These are phyloP conservation scores for Opeltia flavorubescens DNA, from an alignment of 495 filamentous ascomycete genomes.

Conservation along the genomic window DNA sequence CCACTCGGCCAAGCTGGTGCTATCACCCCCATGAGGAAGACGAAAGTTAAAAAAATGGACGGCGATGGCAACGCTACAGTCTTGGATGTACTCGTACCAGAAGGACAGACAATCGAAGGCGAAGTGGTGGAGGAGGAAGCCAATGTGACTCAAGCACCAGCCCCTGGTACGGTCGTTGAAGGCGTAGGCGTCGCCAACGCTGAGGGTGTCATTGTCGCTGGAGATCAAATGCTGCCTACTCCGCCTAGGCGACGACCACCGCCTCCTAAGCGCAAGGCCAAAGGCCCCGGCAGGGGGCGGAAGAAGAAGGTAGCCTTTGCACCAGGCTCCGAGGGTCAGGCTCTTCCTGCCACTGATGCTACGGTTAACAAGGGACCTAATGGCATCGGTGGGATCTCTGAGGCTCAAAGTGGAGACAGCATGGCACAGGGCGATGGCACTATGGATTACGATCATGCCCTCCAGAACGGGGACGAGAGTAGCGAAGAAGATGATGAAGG, in stretches of 20 bases:
- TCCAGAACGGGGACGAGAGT: slow-evolving; percentile 37
- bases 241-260: slow-evolving; percentile 49
- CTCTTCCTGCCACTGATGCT: slow-evolving; percentile 22
- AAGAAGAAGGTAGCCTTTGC: slow-evolving; percentile 51
- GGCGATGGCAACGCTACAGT: slow-evolving; percentile 65
- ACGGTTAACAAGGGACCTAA: slow-evolving; percentile 18
- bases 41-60: slow-evolving; percentile 63
- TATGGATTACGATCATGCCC: slow-evolving; percentile 28
- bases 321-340: slow-evolving; percentile 20
- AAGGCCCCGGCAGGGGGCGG: slow-evolving; percentile 50
- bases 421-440: slow-evolving; percentile 25
- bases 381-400: slow-evolving; percentile 15
- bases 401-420: slow-evolving; percentile 22
- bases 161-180: slow-evolving; percentile 45
- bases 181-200: slow-evolving; percentile 47
- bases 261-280: slow-evolving; percentile 62
- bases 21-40: slow-evolving; percentile 45
- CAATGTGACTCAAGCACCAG: slow-evolving; percentile 30
- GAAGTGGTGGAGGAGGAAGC: slow-evolving; percentile 55
- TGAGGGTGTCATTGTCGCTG: slow-evolving; percentile 46
- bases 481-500: slow-evolving; percentile 43
- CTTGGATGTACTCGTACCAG: slow-evolving; percentile 65
- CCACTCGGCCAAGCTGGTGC: slow-evolving; percentile 23
- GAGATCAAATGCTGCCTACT: slow-evolving; percentile 29
- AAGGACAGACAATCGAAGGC: slow-evolving; percentile 69